Conservation (phyloP, 2,329 filamentous ascomycete genomes). For the Botrytis sinoallii region DNA sequence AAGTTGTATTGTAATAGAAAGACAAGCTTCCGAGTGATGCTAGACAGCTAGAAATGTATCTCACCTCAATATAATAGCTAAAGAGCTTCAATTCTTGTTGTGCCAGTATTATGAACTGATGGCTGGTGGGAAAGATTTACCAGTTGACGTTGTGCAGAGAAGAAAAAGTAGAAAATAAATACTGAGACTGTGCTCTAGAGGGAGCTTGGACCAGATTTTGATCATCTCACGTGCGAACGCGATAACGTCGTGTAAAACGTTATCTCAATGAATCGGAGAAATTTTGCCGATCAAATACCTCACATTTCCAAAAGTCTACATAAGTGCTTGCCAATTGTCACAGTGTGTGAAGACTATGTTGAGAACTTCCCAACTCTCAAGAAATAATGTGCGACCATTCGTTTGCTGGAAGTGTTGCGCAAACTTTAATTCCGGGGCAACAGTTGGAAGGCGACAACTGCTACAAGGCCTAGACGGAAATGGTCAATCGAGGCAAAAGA, state of each 20-base stretch:
- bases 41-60: slow-evolving; percentile 16
- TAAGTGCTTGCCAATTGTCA: background rate
- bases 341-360: slow-evolving; percentile 28
- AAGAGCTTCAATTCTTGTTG: background rate
- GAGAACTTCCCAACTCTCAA: slow-evolving; percentile 21
- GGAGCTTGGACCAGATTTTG: background rate
- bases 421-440: slow-evolving; percentile 19
- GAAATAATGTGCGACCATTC: slow-evolving; percentile 22
- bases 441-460: background rate
- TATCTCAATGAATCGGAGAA: background rate
- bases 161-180: background rate
- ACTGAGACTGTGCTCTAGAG: background rate
- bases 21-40: background rate
- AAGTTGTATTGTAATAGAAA: background rate
- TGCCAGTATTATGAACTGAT: background rate
- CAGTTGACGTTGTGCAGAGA: background rate
- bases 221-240: background rate
- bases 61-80: slow-evolving; percentile 21
- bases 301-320: background rate
- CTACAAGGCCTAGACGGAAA: background rate
- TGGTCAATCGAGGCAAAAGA: background rate
- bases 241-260: background rate
- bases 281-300: slow-evolving; percentile 1
- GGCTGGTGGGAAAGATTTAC: background rate
- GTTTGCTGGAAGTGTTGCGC: slow-evolving; percentile 33